Conservation (phyloP, 257 asterid species). For the Solanum pinnatisectum region DNA sequence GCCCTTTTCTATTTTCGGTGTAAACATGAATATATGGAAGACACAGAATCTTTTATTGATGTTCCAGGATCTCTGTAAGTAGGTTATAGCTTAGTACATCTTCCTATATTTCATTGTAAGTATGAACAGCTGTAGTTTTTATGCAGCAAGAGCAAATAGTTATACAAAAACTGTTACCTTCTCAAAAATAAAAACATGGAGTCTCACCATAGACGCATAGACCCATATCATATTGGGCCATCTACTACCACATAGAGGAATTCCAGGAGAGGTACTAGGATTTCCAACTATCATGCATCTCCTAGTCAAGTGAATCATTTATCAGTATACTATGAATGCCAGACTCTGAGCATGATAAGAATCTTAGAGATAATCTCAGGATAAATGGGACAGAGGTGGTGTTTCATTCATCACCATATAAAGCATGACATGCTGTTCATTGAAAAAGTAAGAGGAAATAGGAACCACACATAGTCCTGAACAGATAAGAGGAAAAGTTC, state of each 20-base stretch:
- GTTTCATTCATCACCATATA: not conserved
- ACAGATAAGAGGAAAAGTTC: not conserved
- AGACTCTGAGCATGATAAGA: not conserved
- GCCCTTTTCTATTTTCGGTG: no score
- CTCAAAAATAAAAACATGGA: not conserved
- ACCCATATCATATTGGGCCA: not conserved
- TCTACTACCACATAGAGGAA: not conserved
- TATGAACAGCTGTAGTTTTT: no score
- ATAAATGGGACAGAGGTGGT: not conserved
- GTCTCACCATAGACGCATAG: not conserved
- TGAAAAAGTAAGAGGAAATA: not conserved
- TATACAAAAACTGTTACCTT: no score
- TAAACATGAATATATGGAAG: no score
- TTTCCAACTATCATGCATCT: not conserved
- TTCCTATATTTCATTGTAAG: no score
- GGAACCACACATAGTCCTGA: not conserved
- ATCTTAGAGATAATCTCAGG: not conserved
- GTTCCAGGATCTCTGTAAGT: no score
- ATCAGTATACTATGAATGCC: not conserved
- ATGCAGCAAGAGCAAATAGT: no score
- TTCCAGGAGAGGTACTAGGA: not conserved
- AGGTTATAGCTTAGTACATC: no score
- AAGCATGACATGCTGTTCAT: not conserved
- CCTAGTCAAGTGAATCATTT: not conserved
- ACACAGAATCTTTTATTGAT: no score